A percentile compares a stretch with the other conserved stretches of the same genome.
phyloP scores from a whole-genome alignment of 805 yeast genomes.

The Cyberlindnera euphorbiae region DNA sequence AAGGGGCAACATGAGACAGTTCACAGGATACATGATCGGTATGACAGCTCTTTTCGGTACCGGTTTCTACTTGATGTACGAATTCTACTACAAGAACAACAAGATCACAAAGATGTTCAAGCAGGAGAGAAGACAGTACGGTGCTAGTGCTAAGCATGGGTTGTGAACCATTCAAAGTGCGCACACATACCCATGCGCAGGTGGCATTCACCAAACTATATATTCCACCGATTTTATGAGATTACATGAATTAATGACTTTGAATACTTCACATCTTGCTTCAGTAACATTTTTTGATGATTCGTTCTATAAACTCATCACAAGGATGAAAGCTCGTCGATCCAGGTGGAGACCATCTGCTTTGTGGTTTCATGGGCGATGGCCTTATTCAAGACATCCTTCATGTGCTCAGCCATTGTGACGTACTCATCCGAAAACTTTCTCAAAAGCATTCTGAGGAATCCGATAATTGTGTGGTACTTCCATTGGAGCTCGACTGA shows the following conservation, averaged over 20 bases:
- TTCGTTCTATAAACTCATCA: too few relatives aligned
- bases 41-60: conserved; percentile 16
- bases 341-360: conserved; percentile 28
- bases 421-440: conserved; percentile 41
- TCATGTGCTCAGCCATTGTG: conserved; percentile 28
- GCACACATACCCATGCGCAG: neutral
- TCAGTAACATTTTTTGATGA: too few relatives aligned
- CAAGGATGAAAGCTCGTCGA: conserved; percentile 26
- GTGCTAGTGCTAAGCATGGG: conserved; percentile 13
- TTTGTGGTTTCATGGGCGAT: conserved; percentile 30
- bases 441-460: conserved; percentile 36
- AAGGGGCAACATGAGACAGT: conserved; percentile 6
- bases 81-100: conserved; percentile 23
- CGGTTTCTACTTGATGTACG: conserved; percentile 18
- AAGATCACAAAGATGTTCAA: conserved; percentile 24
- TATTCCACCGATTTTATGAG: too few relatives aligned
- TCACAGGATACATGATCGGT: conserved; percentile 19
- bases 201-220: neutral
- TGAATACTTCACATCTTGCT: too few relatives aligned
- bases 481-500: conserved; percentile 38
- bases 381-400: conserved; percentile 29
- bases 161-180: conserved; percentile 3
- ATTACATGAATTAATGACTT: too few relatives aligned
- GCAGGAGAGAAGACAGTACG: conserved; percentile 13
- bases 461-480: conserved; percentile 32